Evolutionary conservation across 2,329 filamentous ascomycete genomes (phyloP).

Genomic region (Tolypocladium amazonense): DNA sequence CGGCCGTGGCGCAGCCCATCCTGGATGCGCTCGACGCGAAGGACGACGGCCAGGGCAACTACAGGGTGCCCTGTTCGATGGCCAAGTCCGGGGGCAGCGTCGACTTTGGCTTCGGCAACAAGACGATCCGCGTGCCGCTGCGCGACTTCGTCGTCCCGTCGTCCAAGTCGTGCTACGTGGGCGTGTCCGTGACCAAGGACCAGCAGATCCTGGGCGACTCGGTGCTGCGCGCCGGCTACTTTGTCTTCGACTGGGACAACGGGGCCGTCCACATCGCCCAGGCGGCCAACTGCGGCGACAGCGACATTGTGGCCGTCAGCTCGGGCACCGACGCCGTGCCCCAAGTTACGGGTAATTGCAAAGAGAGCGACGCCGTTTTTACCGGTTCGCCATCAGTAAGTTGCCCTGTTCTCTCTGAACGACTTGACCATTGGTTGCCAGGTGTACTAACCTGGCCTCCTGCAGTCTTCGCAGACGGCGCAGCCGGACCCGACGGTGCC

Average conservation of each 20-base stretch:
- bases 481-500: background rate
- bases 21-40: constrained; percentile 30
- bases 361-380: constrained; percentile 14
- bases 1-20: constrained; percentile 28
- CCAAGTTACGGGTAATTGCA: constrained; percentile 22
- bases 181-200: constrained; percentile 25
- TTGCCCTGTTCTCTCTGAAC: background rate
- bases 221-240: constrained; percentile 32
- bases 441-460: background rate
- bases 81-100: constrained; percentile 27
- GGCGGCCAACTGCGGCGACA: constrained; percentile 27
- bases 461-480: constrained; percentile 5
- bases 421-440: background rate
- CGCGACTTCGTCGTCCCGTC: constrained; percentile 34
- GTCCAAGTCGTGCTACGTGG: constrained; percentile 28
- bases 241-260: constrained; percentile 36
- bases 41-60: constrained; percentile 31
- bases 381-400: constrained; percentile 2
- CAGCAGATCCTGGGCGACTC: constrained; percentile 34
- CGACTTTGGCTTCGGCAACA: constrained; percentile 36
- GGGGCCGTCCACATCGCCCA: constrained; percentile 28
- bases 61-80: constrained; percentile 30
- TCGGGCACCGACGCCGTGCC: constrained; percentile 21
- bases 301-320: constrained; percentile 25
- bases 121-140: constrained; percentile 30